phyloP scores from a whole-genome alignment of 2,329 filamentous ascomycete species.

The Mycosphaerella arachidis region DNA sequence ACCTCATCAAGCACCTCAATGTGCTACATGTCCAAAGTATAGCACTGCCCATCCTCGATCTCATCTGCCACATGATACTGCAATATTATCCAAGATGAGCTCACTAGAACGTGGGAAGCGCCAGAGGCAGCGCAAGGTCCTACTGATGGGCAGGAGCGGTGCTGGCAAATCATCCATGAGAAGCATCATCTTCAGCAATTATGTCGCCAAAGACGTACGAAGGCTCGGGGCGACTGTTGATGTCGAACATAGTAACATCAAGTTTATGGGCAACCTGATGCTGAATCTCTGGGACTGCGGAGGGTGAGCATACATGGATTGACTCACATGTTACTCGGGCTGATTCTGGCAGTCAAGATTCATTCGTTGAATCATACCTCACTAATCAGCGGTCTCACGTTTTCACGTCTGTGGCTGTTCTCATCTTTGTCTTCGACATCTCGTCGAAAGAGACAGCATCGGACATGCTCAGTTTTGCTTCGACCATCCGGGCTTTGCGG shows the following conservation, averaged over 20 bases:
- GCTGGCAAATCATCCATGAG: slow-evolving; percentile 98
- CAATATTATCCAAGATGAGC: slow-evolving; percentile 20
- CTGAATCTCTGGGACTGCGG: slow-evolving; percentile 99
- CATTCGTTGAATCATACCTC: slow-evolving; percentile 98
- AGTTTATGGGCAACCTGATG: slow-evolving; percentile 96
- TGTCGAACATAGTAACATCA: slow-evolving; percentile 96
- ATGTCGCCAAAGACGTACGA: slow-evolving; percentile 92
- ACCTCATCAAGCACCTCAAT: background rate
- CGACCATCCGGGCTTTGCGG: slow-evolving; percentile 80
- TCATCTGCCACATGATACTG: background rate
- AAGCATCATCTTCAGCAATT: slow-evolving; percentile 98
- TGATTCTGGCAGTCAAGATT: slow-evolving; percentile 67
- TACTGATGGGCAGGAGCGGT: slow-evolving; percentile 80
- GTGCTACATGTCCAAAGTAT: background rate
- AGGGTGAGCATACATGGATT: slow-evolving; percentile 52
- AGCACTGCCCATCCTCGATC: background rate
- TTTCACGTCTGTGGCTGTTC: slow-evolving; percentile 90
- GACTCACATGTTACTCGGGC: slow-evolving; percentile 3
- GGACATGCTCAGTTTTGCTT: slow-evolving; percentile 86
- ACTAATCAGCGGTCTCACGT: slow-evolving; percentile 93
- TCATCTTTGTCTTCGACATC: slow-evolving; percentile 99
- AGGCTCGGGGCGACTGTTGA: slow-evolving; percentile 94
- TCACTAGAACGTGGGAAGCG: slow-evolving; percentile 38
- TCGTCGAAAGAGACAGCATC: slow-evolving; percentile 91
- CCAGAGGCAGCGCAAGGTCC: slow-evolving; percentile 52